phyloP scores from a whole-genome alignment of 2,329 filamentous ascomycete species.

The Mycosphaerella arachidis region DNA sequence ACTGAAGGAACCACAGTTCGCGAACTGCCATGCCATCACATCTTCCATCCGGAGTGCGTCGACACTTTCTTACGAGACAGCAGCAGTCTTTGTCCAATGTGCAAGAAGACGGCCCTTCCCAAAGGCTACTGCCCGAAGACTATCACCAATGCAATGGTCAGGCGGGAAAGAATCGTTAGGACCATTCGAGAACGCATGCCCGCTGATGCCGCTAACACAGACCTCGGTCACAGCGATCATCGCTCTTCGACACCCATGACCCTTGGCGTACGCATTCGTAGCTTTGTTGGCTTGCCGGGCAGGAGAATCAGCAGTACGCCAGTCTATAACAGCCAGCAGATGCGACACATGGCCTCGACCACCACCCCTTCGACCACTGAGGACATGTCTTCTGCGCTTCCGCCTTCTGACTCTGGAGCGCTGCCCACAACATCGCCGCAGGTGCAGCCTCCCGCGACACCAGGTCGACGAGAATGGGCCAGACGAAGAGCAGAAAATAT shows the following conservation, averaged over 20 bases:
- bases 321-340: slow-evolving; percentile 15
- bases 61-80: slow-evolving; percentile 74
- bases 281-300: slow-evolving; percentile 8
- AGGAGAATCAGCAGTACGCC: slow-evolving; percentile 9
- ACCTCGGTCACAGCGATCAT: slow-evolving; percentile 10
- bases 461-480: slow-evolving; percentile 42
- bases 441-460: slow-evolving; percentile 15
- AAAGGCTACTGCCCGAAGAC: slow-evolving; percentile 51
- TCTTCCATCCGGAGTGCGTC: slow-evolving; percentile 90
- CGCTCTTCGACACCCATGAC: background rate
- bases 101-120: slow-evolving; percentile 79
- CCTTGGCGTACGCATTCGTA: background rate
- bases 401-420: background rate
- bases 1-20: slow-evolving; percentile 59
- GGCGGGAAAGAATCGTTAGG: slow-evolving; percentile 67
- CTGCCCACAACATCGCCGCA: background rate
- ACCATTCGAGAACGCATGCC: slow-evolving; percentile 50
- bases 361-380: slow-evolving; percentile 1
- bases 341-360: slow-evolving; percentile 13
- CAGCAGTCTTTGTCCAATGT: slow-evolving; percentile 85
- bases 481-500: slow-evolving; percentile 43
- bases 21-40: slow-evolving; percentile 83
- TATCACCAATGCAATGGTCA: slow-evolving; percentile 82
- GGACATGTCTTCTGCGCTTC: background rate
- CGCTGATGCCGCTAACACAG: slow-evolving; percentile 9